phyloP scores from a whole-genome alignment of 2,329 filamentous ascomycete species.

The Atkinsonella hypoxylon region DNA sequence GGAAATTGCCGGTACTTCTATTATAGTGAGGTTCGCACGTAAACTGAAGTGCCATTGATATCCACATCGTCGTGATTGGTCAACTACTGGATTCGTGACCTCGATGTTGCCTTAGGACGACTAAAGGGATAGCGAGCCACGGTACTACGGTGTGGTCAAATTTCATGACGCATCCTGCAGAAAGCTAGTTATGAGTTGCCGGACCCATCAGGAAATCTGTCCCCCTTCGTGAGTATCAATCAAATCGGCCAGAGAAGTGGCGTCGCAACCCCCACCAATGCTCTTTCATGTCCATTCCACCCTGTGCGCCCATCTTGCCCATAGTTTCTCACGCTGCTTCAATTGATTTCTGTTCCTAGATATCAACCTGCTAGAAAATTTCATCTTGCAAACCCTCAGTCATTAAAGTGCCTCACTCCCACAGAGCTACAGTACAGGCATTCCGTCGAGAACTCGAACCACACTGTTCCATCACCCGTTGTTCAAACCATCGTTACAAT shows the following conservation, averaged over 20 bases:
- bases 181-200: no score
- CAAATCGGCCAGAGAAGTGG: background rate
- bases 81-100: no score
- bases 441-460: background rate
- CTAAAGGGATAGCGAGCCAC: no score
- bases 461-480: slow-evolving; percentile 6
- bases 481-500: slow-evolving; percentile 40
- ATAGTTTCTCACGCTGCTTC: slow-evolving; percentile 14
- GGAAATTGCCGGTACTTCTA: no score
- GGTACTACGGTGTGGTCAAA: no score
- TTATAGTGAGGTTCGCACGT: no score
- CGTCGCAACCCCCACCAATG: slow-evolving; percentile 10
- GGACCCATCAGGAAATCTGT: no score
- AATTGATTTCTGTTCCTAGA: background rate
- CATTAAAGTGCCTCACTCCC: background rate
- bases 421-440: background rate
- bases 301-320: slow-evolving; percentile 19
- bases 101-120: no score
- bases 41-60: no score
- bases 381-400: background rate
- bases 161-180: no score
- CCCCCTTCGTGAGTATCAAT: no score
- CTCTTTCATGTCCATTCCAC: slow-evolving; percentile 12
- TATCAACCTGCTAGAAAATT: background rate
- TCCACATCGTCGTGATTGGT: no score